Evolutionary conservation across 306 rosid species (phyloP).

Genomic region (Rosa persica): DNA sequence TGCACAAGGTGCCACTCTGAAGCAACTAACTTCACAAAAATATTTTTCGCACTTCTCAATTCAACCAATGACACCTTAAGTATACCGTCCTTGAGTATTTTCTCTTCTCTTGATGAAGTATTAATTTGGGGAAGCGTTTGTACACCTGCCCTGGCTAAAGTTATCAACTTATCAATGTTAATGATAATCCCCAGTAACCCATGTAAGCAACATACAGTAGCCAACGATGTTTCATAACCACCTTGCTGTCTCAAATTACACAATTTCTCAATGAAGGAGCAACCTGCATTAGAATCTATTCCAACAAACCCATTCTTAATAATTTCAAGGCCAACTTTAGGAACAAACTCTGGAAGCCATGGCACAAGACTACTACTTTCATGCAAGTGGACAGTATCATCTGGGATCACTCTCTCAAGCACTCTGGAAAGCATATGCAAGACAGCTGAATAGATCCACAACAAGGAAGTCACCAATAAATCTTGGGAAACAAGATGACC

Average conservation of each 20-base stretch:
- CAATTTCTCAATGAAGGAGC: conserved; percentile 62
- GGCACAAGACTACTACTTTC: conserved; percentile 56
- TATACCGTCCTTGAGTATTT: conserved; percentile 69
- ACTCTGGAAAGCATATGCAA: conserved; percentile 68
- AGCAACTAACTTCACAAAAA: conserved; percentile 53
- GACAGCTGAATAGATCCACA: conserved; percentile 81
- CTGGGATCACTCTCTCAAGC: conserved; percentile 63
- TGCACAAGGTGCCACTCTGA: conserved; percentile 54
- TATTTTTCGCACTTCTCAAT: conserved; percentile 49
- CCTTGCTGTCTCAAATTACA: conserved; percentile 56
- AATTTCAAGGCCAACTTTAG: conserved; percentile 76
- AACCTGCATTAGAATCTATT: conserved; percentile 33
- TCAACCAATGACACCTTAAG: conserved; percentile 48
- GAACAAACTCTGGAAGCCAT: conserved; percentile 94
- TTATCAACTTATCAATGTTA: conserved; percentile 58
- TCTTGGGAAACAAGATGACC: conserved; percentile 32
- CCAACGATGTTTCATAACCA: conserved; percentile 66
- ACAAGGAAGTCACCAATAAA: conserved; percentile 44
- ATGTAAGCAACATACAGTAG: conserved; percentile 73
- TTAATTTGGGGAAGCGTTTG: conserved; percentile 39
- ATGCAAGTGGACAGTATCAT: conserved; percentile 35
- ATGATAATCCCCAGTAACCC: conserved; percentile 50
- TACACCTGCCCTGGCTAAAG: conserved; percentile 54
- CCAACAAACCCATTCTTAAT: conserved; percentile 54
- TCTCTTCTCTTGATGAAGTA: conserved; percentile 57